These are phyloP conservation scores for Candida silvatica DNA, from an alignment of 805 yeast species.

Conservation along the genomic window DNA sequence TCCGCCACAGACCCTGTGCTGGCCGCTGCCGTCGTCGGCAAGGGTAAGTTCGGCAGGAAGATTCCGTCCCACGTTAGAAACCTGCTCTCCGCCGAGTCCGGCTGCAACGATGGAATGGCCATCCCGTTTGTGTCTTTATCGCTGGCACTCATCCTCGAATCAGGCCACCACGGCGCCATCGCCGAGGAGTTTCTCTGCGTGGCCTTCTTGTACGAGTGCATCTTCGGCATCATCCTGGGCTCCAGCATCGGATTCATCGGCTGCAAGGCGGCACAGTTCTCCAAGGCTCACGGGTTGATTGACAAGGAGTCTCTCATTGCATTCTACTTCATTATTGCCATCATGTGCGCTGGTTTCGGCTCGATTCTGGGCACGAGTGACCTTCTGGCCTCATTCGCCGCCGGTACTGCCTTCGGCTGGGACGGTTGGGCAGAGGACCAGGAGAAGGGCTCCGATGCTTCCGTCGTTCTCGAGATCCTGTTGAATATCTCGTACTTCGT, in stretches of 20 bases:
- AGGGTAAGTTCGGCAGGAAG: constrained; percentile 56
- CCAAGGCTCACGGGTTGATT: constrained; percentile 40
- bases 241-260: constrained; percentile 39
- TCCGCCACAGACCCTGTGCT: constrained; percentile 73
- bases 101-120: constrained; percentile 66
- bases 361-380: constrained; percentile 66
- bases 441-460: constrained; percentile 44
- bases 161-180: constrained; percentile 37
- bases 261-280: constrained; percentile 38
- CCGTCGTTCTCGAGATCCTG: constrained; percentile 53
- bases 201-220: constrained; percentile 53
- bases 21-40: constrained; percentile 63
- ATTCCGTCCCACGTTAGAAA: constrained; percentile 52
- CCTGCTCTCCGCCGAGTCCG: constrained; percentile 61
- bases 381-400: constrained; percentile 59
- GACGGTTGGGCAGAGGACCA: constrained; percentile 52
- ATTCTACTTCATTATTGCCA: constrained; percentile 41
- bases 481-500: constrained; percentile 56
- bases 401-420: constrained; percentile 66
- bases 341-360: constrained; percentile 50
- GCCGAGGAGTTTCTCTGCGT: constrained; percentile 52
- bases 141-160: constrained; percentile 41
- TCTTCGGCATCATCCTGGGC: constrained; percentile 46
- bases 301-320: constrained; percentile 51
- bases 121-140: constrained; percentile 60